Base-by-base conservation (phyloP, 1,284 basidiomycete species). In the Leccinum cinnamomeum region DNA sequence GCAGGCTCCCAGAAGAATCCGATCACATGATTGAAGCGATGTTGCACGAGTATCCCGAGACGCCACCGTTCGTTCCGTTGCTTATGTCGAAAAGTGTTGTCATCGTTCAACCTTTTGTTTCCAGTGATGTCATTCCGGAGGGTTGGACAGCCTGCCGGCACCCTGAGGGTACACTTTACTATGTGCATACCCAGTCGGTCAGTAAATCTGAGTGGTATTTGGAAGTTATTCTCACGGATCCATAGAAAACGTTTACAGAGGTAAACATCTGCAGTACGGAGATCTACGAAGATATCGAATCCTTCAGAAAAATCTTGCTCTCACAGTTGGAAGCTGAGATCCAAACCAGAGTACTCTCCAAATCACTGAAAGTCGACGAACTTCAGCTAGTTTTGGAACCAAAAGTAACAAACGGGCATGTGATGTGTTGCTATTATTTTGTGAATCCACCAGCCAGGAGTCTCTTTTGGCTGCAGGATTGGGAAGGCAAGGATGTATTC, bases 191-290 rank as follows among this genome's bases (percentile, higher is more conserved):
- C 7, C 23, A 65, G 5, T 67, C 63, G 58, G 75, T 76, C 16
- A 63, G 75, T 68, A 14, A 11, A 39, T 48, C n/a, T 23, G 28
- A 53, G 35, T 14, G 5, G 39, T 12, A 20, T 50, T 28, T 62
- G 7, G 64, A 53, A 5, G 10, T 48, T 18, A 20, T 48, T 48
- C 14, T 20, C 3, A 48, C 11, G 1, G 28, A 46, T 37, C 8
- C 14, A 11, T 37, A 76, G 76, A 76, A 65, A 61, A 76, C 76
- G 0, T 66, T 77, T 10, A 71, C 75, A 3, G 76, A 75, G 44
- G 65, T 71, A 41, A n/a, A 75, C 28, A 61, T 75, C 28, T 62
- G 65, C 18, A 37, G 68, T 2, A 2, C 11, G 14, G 60, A 58
- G 0, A 64, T 76, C 16, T 23, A 28, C 3, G 2, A 1, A 0